Evolutionary conservation across 768 basidiomycete genomes (phyloP), one percentile per base, ranked within the genome.

Genomic region (Tulasnella sp.): DNA sequence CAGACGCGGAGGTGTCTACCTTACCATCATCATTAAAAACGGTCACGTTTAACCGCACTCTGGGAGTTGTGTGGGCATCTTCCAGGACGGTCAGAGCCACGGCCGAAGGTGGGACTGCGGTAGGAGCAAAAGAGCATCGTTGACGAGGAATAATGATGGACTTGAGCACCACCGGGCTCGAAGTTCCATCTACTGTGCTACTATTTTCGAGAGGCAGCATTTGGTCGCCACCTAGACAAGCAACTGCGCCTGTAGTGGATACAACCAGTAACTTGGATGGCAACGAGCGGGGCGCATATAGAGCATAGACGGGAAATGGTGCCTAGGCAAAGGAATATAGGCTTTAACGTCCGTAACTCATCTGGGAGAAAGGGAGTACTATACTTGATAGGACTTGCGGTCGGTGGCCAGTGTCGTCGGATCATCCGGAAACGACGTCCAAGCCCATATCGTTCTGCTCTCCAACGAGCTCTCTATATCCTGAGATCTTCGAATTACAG

Each of bases 371-470:
- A 75, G 44, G 9, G n/a, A 27, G 27, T 34, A 48, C 6, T n/a
- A 62, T 36, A 40, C 48, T 52, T 40, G 76, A 39, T 39, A 62
- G n/a, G 52, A 44, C 31, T 56, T 77, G 68, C 58, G 27, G 21
- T 58, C 62, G 44, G 75, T 56, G 1, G 58, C 76, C n/a, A 77
- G 56, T 36, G 48, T 62, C 16, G 56, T 40, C 39, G 52, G 56
- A 27, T 58, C 76, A 10, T 71, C 58, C 18, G 27, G 79, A 79
- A 86, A 86, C 82, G 92, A 89, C 81, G 86, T 88, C 91, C 92
- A 92, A 78, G 87, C 85, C 89, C 91, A 92, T 74, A 93, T 85
- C 0, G 88, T 90, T 73, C 88, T 87, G 7, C 88, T 88, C 68
- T 84, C 84, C 31, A 88, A 86, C 34, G 88, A 86, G 52, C 81